Conservation (phyloP, 2,329 filamentous ascomycete species). For the Fusarium albosuccineum region DNA sequence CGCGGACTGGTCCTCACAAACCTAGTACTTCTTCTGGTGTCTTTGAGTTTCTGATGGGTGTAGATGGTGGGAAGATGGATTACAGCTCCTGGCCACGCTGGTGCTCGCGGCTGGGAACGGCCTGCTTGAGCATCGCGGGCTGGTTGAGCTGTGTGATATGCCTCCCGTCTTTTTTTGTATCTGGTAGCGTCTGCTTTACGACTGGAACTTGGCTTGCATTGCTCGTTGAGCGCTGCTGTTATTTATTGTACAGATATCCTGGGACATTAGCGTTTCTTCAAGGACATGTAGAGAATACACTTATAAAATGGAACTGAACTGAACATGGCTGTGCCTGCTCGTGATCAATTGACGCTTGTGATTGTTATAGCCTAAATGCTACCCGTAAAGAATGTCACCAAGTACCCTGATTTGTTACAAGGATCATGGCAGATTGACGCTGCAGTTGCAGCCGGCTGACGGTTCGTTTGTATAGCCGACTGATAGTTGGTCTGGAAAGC, state of each 20-base stretch:
- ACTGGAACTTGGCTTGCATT: slow-evolving; percentile 38
- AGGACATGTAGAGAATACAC: slow-evolving; percentile 17
- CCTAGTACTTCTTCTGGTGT: slow-evolving; percentile 36
- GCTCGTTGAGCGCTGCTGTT: slow-evolving; percentile 35
- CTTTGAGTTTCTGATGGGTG: slow-evolving; percentile 17
- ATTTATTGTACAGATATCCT: slow-evolving; percentile 25
- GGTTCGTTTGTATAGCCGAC: no score
- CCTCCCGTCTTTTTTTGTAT: slow-evolving; percentile 7
- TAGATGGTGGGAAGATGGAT: slow-evolving; percentile 19
- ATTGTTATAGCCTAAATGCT: no score
- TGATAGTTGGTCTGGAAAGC: no score
- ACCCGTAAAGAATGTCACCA: no score
- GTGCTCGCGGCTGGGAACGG: slow-evolving; percentile 42
- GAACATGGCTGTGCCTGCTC: not conserved
- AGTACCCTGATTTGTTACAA: no score
- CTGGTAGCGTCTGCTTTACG: slow-evolving; percentile 15
- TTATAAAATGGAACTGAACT: slow-evolving; percentile 17
- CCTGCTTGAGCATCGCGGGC: slow-evolving; percentile 6
- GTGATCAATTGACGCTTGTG: not conserved
- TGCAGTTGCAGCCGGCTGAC: no score
- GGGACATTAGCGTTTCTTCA: slow-evolving; percentile 4
- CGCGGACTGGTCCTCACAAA: slow-evolving; percentile 56
- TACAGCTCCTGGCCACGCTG: slow-evolving; percentile 14
- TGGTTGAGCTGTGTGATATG: not conserved
- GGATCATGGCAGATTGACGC: no score